Evolutionary conservation across 1,139 yeast species (phyloP).

Genomic region (Geotrichum klebahnii): DNA sequence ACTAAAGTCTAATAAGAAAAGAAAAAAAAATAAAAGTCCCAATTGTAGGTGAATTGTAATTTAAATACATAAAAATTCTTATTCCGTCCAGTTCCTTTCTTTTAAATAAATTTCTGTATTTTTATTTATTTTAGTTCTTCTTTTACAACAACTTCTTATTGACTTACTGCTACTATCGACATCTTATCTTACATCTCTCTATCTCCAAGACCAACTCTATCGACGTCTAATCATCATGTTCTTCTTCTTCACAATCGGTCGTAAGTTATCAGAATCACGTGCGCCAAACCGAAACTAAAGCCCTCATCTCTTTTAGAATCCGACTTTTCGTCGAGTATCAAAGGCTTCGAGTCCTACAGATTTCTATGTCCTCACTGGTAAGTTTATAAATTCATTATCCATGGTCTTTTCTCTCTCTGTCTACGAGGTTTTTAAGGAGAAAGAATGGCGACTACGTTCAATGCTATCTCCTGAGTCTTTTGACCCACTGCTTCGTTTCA

Average conservation of each 20-base stretch:
- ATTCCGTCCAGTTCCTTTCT: too few relatives aligned
- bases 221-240: conserved; percentile 14
- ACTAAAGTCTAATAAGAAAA: too few relatives aligned
- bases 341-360: conserved; percentile 30
- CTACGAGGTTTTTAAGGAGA: too few relatives aligned
- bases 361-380: conserved; percentile 38
- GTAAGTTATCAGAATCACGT: conserved; percentile 3
- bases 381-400: conserved; percentile 1
- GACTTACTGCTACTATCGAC: too few relatives aligned
- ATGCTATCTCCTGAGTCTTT: too few relatives aligned
- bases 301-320: conserved; percentile 23
- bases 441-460: too few relatives aligned
- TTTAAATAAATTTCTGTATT: neutral
- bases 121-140: neutral
- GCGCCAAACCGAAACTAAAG: neutral
- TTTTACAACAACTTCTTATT: conserved; percentile 38
- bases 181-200: conserved; percentile 26
- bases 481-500: too few relatives aligned
- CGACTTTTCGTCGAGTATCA: conserved; percentile 31
- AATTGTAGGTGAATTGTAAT: too few relatives aligned
- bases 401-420: neutral
- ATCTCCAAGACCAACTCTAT: neutral
- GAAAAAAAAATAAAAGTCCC: too few relatives aligned
- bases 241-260: conserved; percentile 19
- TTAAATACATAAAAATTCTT: too few relatives aligned